phyloP scores from a whole-genome alignment of 805 yeast genomes.

The Saturnispora diversa region DNA sequence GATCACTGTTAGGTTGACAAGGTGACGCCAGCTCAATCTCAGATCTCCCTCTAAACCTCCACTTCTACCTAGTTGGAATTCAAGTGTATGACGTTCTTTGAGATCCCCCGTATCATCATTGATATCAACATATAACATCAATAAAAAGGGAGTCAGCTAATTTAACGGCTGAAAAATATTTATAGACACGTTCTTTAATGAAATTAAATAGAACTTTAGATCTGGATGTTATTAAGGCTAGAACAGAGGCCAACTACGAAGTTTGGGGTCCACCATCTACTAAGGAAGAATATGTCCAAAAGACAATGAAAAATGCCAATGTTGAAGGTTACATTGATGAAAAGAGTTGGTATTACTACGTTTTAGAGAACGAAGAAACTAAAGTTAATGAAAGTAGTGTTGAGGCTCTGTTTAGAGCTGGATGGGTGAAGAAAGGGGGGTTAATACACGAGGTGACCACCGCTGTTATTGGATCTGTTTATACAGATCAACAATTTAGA shows the following conservation, averaged over 20 bases:
- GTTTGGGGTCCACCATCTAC: constrained; percentile 24
- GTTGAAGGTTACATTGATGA: constrained; percentile 21
- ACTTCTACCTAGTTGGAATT: too few species aligned
- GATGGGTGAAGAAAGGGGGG: constrained; percentile 12
- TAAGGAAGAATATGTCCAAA: constrained; percentile 19
- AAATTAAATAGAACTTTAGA: constrained; percentile 19
- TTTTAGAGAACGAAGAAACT: constrained; percentile 18
- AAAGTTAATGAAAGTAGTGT: constrained; percentile 16
- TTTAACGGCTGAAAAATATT: too few species aligned
- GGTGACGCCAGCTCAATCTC: too few species aligned
- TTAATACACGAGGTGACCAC: constrained; percentile 10
- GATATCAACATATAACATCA: too few species aligned
- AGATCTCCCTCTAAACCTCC: too few species aligned
- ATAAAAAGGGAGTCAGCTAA: too few species aligned
- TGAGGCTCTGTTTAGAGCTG: constrained; percentile 25
- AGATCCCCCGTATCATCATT: too few species aligned
- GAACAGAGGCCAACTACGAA: constrained; percentile 19
- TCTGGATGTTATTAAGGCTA: constrained; percentile 15
- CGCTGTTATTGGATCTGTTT: constrained; percentile 52
- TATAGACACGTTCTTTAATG: too few species aligned
- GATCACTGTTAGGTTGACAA: too few species aligned
- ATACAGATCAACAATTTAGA: constrained; percentile 40
- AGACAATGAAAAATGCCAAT: constrained; percentile 20
- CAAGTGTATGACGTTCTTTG: too few species aligned
- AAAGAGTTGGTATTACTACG: constrained; percentile 19